Evolutionary conservation across 2,329 filamentous ascomycete genomes (phyloP), one percentile per base, ranked within the genome.

Genomic region (Elsinoe australis): DNA sequence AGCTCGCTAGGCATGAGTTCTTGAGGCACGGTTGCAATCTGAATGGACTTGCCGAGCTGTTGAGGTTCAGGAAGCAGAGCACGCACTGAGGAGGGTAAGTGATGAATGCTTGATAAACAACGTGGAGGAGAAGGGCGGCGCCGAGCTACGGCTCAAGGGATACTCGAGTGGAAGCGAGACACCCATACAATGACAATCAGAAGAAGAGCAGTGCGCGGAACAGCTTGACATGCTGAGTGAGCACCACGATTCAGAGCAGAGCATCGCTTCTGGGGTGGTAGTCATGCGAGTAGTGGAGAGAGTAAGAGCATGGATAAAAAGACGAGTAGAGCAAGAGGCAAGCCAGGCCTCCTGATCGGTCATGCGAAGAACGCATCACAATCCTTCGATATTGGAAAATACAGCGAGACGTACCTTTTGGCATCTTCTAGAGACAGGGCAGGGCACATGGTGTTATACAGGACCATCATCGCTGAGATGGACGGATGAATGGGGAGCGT

Each of bases 1-100:
- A 98, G 69, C 74, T 98, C 42, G 72, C 96, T 53, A 79, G 82
- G 52, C 89, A 96, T 63, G 92, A 96, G 59, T 98, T 98, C 73
- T 70, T 98, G 63, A 88, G 89, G 72, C 85, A 86, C 59, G 90
- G 92, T 15, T 96, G 90, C 71, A 82, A 82, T 48, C 73, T 92
- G 49, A 76, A 76, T 38, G 94, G 85, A 65, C 73, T 98, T 56
- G 82, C 88, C 14, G 89, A 95, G 61, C 71, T 98, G 54, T 75
- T 98, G 53, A 82, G 85, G 48, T 98, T 92, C 71, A 64, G 71
- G 52, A 87, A 88, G 73, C 53, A 51, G 49, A 50, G 49, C 39
- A 39, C 41, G 7, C 49, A 47, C 41, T 54, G 39, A 44, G 39
- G 32, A 2, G 7, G 26, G 22, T 44, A 26, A 44, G 14, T 12